Conservation (phyloP, 164 flowering plant species). For the Litsea cubeba region DNA sequence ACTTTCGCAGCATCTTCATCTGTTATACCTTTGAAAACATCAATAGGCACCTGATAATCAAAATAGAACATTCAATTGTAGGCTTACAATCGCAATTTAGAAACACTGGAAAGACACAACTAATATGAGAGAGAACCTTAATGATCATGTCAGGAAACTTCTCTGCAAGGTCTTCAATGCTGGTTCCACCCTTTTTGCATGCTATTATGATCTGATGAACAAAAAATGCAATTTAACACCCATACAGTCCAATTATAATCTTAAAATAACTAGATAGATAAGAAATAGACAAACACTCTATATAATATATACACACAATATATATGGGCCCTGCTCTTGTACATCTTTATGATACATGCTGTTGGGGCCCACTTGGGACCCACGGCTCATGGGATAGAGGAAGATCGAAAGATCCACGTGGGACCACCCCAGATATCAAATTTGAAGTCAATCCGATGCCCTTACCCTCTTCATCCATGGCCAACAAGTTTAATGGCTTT, state of each 20-base stretch:
- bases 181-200: slow-evolving; percentile 93
- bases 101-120: not conserved
- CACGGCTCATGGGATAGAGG: no score
- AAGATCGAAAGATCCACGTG: no score
- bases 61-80: not conserved
- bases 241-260: not conserved
- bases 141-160: slow-evolving; percentile 94
- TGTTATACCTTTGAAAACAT: slow-evolving; percentile 90
- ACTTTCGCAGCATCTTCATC: slow-evolving; percentile 99
- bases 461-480: no score
- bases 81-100: not conserved
- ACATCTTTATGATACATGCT: no score
- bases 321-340: no score
- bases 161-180: slow-evolving; percentile 99
- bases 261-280: no score
- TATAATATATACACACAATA: no score
- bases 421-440: no score
- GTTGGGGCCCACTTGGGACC: no score
- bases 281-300: no score
- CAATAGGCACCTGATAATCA: slow-evolving; percentile 72
- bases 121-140: slow-evolving; percentile 44
- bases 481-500: no score
- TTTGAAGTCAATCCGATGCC: no score
- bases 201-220: slow-evolving; percentile 76
- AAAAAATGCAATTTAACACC: slow-evolving; percentile 7